These are phyloP conservation scores for Cyclotella kingstonii DNA, from an alignment of 108 stramenopile species.

Conservation along the genomic window DNA sequence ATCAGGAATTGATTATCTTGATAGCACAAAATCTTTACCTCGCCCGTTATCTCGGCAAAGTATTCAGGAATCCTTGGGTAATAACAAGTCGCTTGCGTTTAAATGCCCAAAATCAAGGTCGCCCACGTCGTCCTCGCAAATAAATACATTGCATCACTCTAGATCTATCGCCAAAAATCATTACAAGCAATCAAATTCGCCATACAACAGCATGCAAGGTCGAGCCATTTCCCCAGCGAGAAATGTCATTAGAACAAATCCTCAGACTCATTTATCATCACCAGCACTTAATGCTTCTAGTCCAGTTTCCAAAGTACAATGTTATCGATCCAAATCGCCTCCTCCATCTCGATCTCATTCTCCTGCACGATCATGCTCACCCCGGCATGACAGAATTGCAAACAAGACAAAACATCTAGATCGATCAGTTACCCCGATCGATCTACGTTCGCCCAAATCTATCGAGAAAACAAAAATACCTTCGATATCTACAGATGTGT, in stretches of 20 bases:
- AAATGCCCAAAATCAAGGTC: neutral
- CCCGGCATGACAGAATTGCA: too few species aligned
- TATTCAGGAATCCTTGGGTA: too few species aligned
- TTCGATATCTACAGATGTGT: slow-evolving; percentile 29
- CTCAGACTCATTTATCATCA: neutral
- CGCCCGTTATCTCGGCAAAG: too few species aligned
- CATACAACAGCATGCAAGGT: neutral
- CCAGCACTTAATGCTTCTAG: slow-evolving; percentile 4
- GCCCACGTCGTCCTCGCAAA: neutral
- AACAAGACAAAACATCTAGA: slow-evolving; percentile 3
- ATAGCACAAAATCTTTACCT: too few species aligned
- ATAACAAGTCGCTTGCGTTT: neutral
- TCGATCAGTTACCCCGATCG: slow-evolving; percentile 5
- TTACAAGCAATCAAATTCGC: neutral
- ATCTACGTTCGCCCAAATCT: neutral
- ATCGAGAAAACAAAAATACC: slow-evolving; percentile 9
- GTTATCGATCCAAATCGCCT: too few species aligned
- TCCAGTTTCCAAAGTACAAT: too few species aligned
- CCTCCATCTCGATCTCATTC: too few species aligned
- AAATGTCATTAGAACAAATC: neutral
- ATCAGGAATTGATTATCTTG: too few species aligned
- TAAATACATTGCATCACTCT: neutral
- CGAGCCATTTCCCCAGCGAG: slow-evolving; percentile 5
- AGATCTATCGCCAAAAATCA: neutral
- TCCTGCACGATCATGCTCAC: too few species aligned